These are phyloP conservation scores for Haplographium delicatum DNA, from an alignment of 495 filamentous ascomycete genomes.

Conservation along the genomic window DNA sequence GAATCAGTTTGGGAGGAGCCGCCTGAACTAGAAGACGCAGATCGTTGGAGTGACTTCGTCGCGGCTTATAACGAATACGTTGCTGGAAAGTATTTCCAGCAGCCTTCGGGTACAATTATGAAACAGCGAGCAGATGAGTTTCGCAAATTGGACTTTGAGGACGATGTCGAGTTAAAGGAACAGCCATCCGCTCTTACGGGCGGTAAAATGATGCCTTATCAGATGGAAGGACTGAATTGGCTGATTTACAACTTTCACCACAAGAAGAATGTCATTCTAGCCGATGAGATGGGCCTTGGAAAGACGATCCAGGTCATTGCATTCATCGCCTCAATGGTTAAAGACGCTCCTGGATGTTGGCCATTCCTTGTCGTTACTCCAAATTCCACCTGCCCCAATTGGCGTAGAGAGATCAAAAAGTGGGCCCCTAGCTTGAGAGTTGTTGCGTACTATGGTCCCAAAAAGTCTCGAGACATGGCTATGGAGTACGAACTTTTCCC, in stretches of 20 bases:
- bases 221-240: slow-evolving; percentile 93
- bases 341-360: slow-evolving; percentile 70
- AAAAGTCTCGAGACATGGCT: slow-evolving; percentile 62
- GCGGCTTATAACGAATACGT: slow-evolving; percentile 82
- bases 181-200: slow-evolving; percentile 72
- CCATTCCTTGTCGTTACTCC: slow-evolving; percentile 93
- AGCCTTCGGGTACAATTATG: slow-evolving; percentile 47
- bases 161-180: slow-evolving; percentile 55
- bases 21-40: slow-evolving; percentile 52
- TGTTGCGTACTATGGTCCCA: slow-evolving; percentile 83
- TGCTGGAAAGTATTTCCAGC: slow-evolving; percentile 60
- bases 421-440: slow-evolving; percentile 86
- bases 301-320: slow-evolving; percentile 96
- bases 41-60: slow-evolving; percentile 76
- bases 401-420: slow-evolving; percentile 91
- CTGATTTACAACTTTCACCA: slow-evolving; percentile 86
- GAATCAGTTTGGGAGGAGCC: slow-evolving; percentile 86
- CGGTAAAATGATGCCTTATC: slow-evolving; percentile 88
- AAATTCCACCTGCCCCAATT: slow-evolving; percentile 92
- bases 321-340: slow-evolving; percentile 69
- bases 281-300: slow-evolving; percentile 98
- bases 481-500: slow-evolving; percentile 81
- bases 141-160: slow-evolving; percentile 58
- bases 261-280: slow-evolving; percentile 83
- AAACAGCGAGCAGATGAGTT: slow-evolving; percentile 56